A percentile compares a stretch with the other conserved stretches of the same genome.
phyloP scores from a whole-genome alignment of 257 asterid species.

The Jacaranda mimosifolia region DNA sequence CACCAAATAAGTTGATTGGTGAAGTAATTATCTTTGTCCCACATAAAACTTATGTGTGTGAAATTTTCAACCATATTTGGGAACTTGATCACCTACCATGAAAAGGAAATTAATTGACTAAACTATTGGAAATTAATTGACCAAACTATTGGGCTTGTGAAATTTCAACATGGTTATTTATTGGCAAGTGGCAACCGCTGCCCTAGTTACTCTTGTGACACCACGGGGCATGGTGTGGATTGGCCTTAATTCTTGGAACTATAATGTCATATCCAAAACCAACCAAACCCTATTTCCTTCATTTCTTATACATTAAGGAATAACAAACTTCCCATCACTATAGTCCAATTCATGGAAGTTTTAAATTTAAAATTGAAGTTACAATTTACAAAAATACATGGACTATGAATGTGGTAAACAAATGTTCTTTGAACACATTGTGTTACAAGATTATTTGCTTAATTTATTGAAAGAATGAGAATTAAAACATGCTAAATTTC shows the following conservation, averaged over 20 bases:
- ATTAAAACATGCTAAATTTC: too few species aligned
- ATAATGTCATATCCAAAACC: neutral
- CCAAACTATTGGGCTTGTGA: neutral
- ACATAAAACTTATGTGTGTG: neutral
- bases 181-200: slow-evolving; percentile 19
- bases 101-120: neutral
- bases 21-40: neutral
- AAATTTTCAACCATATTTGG: neutral
- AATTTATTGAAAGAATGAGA: too few species aligned
- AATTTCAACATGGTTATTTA: slow-evolving; percentile 8
- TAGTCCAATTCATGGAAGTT: too few species aligned
- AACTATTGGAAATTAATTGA: neutral
- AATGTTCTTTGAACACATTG: too few species aligned
- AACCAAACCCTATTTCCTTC: neutral
- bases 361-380: too few species aligned
- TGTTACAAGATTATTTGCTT: too few species aligned
- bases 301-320: neutral
- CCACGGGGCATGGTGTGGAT: neutral
- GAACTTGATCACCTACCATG: neutral
- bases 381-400: too few species aligned
- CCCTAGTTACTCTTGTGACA: neutral
- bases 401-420: too few species aligned
- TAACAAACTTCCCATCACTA: neutral
- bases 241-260: neutral
- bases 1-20: too few species aligned